phyloP scores from a whole-genome alignment of 148 eudicot genomes.

The Rhododendron griersonianum region DNA sequence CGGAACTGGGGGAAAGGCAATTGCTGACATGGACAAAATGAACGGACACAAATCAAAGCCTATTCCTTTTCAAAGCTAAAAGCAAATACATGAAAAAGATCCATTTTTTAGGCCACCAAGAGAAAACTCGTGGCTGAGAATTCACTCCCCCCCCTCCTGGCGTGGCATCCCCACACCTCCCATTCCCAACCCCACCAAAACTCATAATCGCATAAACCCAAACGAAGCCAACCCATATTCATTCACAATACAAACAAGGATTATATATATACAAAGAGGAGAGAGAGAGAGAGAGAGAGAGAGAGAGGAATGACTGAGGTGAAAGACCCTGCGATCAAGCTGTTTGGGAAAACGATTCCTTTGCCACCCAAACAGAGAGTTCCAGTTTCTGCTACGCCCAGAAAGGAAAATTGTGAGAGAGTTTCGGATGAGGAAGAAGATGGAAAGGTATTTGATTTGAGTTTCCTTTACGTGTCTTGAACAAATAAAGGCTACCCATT shows the following conservation, averaged over 20 bases:
- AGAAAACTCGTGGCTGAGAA: slow-evolving; percentile 58
- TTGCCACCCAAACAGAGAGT: background rate
- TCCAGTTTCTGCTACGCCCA: background rate
- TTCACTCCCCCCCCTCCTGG: slow-evolving; percentile 27
- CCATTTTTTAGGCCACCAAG: slow-evolving; percentile 33
- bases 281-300: background rate
- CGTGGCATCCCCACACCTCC: slow-evolving; percentile 40
- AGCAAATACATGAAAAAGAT: slow-evolving; percentile 21
- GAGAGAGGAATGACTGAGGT: slow-evolving; percentile 31
- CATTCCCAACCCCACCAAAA: background rate
- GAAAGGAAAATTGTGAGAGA: background rate
- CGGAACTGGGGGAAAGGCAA: background rate
- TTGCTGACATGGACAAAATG: slow-evolving; percentile 1
- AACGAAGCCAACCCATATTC: background rate
- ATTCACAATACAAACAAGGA: too few relatives aligned
- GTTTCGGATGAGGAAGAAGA: background rate
- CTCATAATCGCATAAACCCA: background rate
- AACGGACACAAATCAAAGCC: background rate
- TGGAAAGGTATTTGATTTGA: slow-evolving; percentile 3
- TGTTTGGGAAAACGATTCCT: slow-evolving; percentile 62
- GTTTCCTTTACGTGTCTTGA: background rate
- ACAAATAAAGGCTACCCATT: slow-evolving; percentile 17
- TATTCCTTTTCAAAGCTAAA: background rate
- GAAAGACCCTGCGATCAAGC: slow-evolving; percentile 48
- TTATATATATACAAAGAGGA: background rate